A percentile compares a stretch with the other conserved stretches of the same genome.
Conservation (phyloP, 2,329 filamentous ascomycete genomes). For the Cryphonectria nitschkei region DNA sequence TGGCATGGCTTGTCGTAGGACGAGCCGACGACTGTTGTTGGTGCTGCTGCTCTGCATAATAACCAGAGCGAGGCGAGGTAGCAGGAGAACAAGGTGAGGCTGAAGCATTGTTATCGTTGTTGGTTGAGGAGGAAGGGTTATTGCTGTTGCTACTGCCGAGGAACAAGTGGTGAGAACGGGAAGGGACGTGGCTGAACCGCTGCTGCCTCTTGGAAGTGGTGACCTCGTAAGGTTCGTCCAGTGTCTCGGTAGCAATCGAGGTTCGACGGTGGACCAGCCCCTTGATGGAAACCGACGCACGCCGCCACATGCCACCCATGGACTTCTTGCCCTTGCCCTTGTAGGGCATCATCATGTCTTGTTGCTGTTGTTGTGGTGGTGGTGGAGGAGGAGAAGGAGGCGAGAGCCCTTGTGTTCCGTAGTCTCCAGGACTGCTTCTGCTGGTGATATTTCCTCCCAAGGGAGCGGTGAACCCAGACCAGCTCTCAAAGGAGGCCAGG, state of each 20-base stretch:
- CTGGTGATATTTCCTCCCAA: neutral
- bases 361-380: neutral
- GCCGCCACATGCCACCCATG: conserved; percentile 56
- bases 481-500: neutral
- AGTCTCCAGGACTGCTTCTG: conserved; percentile 6
- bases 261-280: conserved; percentile 55
- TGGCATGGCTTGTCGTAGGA: conserved; percentile 51
- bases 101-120: conserved; percentile 15
- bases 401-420: neutral
- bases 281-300: conserved; percentile 59
- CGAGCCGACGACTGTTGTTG: conserved; percentile 21
- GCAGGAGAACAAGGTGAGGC: conserved; percentile 9
- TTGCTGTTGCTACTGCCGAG: neutral
- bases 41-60: conserved; percentile 23
- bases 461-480: conserved; percentile 3
- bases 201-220: conserved; percentile 27
- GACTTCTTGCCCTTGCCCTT: conserved; percentile 35
- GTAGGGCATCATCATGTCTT: neutral
- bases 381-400: neutral
- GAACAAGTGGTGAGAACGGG: conserved; percentile 22
- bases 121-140: neutral
- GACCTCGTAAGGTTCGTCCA: conserved; percentile 31
- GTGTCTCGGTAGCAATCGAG: conserved; percentile 39
- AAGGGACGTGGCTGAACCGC: conserved; percentile 24
- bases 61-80: conserved; percentile 5